phyloP scores from a whole-genome alignment of 306 rosid genomes.

The Trifolium fragiferum region DNA sequence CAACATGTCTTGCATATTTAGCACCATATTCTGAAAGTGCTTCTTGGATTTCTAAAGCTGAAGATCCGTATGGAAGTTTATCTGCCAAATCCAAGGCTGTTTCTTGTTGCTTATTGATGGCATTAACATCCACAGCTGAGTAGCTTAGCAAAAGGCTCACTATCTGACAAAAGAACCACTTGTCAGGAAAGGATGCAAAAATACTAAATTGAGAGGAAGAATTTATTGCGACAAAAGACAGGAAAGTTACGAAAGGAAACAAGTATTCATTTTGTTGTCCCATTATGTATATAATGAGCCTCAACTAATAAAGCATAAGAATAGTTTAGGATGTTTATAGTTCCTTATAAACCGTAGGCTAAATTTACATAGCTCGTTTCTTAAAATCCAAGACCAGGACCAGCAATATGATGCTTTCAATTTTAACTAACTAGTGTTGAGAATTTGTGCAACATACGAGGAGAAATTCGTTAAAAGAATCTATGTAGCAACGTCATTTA shows the following conservation, averaged over 20 bases:
- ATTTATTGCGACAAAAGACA: constrained; percentile 6
- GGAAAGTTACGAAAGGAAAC: constrained; percentile 13
- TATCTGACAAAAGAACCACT: constrained; percentile 59
- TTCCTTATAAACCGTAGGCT: constrained; percentile 22
- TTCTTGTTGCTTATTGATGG: constrained; percentile 74
- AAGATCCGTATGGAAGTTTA: constrained; percentile 74
- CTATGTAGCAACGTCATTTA: not conserved
- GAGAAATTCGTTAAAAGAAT: not conserved
- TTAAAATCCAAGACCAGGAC: not conserved
- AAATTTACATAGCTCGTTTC: constrained; percentile 5
- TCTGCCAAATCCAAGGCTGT: constrained; percentile 96
- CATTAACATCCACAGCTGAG: constrained; percentile 69
- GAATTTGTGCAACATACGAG: not conserved
- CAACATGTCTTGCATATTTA: constrained; percentile 79
- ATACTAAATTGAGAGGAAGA: not conserved
- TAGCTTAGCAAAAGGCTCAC: constrained; percentile 65
- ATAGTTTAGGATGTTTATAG: not conserved
- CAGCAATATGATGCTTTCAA: not conserved
- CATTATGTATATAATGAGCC: constrained; percentile 10
- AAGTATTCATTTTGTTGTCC: constrained; percentile 8
- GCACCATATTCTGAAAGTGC: constrained; percentile 81
- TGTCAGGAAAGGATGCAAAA: constrained; percentile 31
- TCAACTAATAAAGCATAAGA: constrained; percentile 11
- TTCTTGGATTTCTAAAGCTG: constrained; percentile 74
- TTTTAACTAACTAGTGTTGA: constrained; percentile 4